A percentile compares a stretch with the other conserved stretches of the same genome.
These are phyloP conservation scores for Mimosa bimucronata DNA, from an alignment of 306 rosid genomes.

Conservation along the genomic window DNA sequence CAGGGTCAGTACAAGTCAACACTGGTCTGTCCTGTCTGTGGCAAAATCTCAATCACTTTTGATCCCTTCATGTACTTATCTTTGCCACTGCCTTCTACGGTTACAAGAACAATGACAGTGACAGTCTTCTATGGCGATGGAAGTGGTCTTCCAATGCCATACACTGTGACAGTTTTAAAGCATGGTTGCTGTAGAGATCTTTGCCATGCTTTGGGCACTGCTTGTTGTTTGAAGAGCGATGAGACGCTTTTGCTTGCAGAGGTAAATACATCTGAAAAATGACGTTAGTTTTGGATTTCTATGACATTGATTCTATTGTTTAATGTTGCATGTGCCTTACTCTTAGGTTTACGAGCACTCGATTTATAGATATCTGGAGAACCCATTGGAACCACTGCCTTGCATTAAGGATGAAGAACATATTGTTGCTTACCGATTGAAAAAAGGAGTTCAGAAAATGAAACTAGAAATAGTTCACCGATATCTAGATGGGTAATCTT, in stretches of 20 bases:
- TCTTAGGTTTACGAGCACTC: constrained; percentile 75
- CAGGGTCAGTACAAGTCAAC: constrained; percentile 99
- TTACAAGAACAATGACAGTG: constrained; percentile 76
- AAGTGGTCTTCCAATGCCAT: constrained; percentile 89
- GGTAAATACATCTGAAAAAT: constrained; percentile 51
- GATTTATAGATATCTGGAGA: constrained; percentile 77
- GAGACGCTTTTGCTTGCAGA: constrained; percentile 94
- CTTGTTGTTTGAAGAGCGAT: constrained; percentile 89
- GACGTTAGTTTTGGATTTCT: constrained; percentile 14
- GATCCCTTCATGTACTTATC: constrained; percentile 99
- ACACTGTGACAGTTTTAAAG: constrained; percentile 69
- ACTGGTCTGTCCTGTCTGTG: constrained; percentile 89
- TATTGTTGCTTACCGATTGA: constrained; percentile 84
- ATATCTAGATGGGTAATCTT: constrained; percentile 74
- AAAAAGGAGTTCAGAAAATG: constrained; percentile 55
- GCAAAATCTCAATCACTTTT: constrained; percentile 92
- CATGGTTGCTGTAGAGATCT: constrained; percentile 83
- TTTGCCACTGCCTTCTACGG: constrained; percentile 91
- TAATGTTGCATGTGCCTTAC: constrained; percentile 34
- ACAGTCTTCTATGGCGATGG: constrained; percentile 89
- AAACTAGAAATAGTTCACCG: constrained; percentile 84
- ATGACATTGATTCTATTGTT: constrained; percentile 27
- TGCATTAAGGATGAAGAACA: constrained; percentile 90
- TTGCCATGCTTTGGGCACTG: constrained; percentile 58
- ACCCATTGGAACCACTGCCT: constrained; percentile 63